Base-by-base conservation (phyloP, 1,284 basidiomycete species). In the Chondrostereum purpureum region DNA sequence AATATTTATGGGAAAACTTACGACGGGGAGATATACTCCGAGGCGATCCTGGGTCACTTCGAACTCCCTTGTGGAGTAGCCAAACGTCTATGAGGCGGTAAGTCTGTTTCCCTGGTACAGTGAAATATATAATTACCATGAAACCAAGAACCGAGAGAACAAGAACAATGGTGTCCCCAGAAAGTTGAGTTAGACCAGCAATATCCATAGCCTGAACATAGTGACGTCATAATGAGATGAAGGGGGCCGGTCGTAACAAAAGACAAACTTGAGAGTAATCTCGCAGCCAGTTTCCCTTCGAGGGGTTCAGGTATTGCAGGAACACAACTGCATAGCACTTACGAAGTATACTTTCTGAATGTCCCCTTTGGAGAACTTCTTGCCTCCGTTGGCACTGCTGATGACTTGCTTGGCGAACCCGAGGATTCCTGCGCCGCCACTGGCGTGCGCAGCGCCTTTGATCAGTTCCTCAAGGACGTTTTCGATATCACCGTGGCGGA, bases 1-100 rank as follows among this genome's bases (percentile, higher is more conserved):
- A n/a, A n/a, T n/a, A n/a, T n/a, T n/a, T n/a, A n/a, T 24, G n/a
- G 17, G 22, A 36, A 45, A 34, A 64, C 72, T 55, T 55, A 74
- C 78, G 4, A 78, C 74, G 5, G 86, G 84, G 4, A 89, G 74
- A 63, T 92, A 92, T 17, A 87, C 85, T 4, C 87, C 87, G n/a
- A 92, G 73, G 41, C 88, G 74, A 45, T 91, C 88, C 35, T 80
- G 70, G 8, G 88, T 92, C 22, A 92, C 81, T 65, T 92, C 75
- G 50, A 89, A 92, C 60, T 90, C 87, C 46, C 73, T 72, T 5
- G 81, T 83, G 16, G 79, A 77, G 55, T 81, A 88, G 6, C 87
- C 88, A 54, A 80, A 81, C 1, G 77, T 76, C 78, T 79, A 51
- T 22, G 17, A 42, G 20, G 18, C 13, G 8, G 19, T 41, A 3